Base-by-base conservation (phyloP, 306 rosid genomes). In the Gillenia trifoliata region DNA sequence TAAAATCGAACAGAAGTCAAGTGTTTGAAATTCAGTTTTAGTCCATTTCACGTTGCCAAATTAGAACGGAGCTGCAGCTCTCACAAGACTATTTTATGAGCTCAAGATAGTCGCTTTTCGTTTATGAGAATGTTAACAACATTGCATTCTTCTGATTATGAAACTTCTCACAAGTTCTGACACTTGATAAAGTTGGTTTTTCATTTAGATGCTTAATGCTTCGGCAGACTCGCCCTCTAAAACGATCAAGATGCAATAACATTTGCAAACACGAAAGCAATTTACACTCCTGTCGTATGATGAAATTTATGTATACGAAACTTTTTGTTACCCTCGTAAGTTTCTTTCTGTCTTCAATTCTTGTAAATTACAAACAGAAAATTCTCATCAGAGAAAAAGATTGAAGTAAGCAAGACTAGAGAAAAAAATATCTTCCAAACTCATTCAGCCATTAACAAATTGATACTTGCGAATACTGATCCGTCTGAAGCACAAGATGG, bases 381-480 rank as follows among this genome's bases (percentile, higher is more conserved):
- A 23, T 49, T 52, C 36, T 50, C 33, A 33, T 64, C 26, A 28
- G 64, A 38, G 33, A 49, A 40, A 28, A 41, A 56, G 52, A 67
- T 55, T 20, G 47, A 23, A 30, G 45, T 4, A 12, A 43, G 50
- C 8, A 38, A 64, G 60, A 55, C 1, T 13, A 23, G 28, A 15
- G 20, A 16, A 62, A n/a, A 28, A n/a, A 56, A 22, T 64, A 34
- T 75, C 64, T 23, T 47, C 36, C 23, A 26, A 57, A 22, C 40
- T 41, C 61, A 11, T 47, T 29, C 64, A 77, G 20, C 52, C 17
- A 66, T 54, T 68, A 43, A 73, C 70, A 57, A 66, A 59, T 66
- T 52, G 55, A 57, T 11, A 73, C 19, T 33, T 16, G 65, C 12
- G 47, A 47, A 47, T n/a, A 74, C 15, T 34, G 71, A 61, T 73